Evolutionary conservation across 495 filamentous ascomycete genomes (phyloP).

Genomic region (Podospora appendiculata): DNA sequence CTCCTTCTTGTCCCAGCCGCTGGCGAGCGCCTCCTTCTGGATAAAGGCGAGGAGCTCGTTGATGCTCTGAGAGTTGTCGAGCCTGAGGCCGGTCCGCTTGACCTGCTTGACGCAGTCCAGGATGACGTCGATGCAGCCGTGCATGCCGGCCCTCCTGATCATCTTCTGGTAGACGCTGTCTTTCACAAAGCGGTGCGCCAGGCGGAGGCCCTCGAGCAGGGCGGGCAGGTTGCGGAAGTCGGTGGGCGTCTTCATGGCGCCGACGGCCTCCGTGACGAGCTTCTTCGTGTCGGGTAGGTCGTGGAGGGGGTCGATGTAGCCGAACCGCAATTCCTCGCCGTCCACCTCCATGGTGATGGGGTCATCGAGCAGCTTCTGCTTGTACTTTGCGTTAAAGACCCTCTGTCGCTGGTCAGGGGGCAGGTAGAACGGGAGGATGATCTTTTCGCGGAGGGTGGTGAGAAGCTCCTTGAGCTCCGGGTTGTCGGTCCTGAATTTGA

Average conservation of each 20-base stretch:
- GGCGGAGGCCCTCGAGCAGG: slow-evolving; percentile 49
- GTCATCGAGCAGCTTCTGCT: slow-evolving; percentile 45
- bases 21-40: slow-evolving; percentile 38
- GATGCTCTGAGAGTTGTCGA: slow-evolving; percentile 34
- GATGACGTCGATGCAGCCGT: slow-evolving; percentile 37
- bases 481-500: slow-evolving; percentile 25
- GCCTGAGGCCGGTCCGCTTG: slow-evolving; percentile 41
- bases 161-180: slow-evolving; percentile 27
- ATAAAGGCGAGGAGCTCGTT: slow-evolving; percentile 42
- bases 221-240: slow-evolving; percentile 55
- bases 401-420: slow-evolving; percentile 44
- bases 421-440: slow-evolving; percentile 60
- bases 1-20: slow-evolving; percentile 29
- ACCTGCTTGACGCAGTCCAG: slow-evolving; percentile 45
- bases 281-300: slow-evolving; percentile 26
- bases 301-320: slow-evolving; percentile 30
- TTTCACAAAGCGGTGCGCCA: slow-evolving; percentile 30
- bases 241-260: slow-evolving; percentile 43
- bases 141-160: slow-evolving; percentile 29
- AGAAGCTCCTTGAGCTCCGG: slow-evolving; percentile 35
- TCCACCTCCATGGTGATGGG: slow-evolving; percentile 55
- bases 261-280: slow-evolving; percentile 31
- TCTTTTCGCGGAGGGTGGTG: slow-evolving; percentile 47
- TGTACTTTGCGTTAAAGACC: slow-evolving; percentile 44
- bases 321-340: slow-evolving; percentile 48